phyloP scores from a whole-genome alignment of 2,329 filamentous ascomycete genomes.

The Bipolaris sorokiniana region DNA sequence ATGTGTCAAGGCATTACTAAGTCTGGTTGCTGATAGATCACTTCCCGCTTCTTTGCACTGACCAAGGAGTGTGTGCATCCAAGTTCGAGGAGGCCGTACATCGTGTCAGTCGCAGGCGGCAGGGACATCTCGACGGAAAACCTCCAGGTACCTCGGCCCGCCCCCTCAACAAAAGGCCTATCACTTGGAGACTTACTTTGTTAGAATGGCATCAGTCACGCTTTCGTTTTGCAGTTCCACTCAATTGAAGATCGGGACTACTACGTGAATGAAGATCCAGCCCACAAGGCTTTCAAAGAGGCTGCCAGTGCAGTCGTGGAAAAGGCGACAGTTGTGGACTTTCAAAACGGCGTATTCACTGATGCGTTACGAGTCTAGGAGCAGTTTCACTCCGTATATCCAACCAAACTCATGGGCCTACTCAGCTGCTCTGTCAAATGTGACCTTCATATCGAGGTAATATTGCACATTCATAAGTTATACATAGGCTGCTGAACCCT shows the following conservation, averaged over 20 bases:
- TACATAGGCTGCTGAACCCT: slow-evolving; percentile 10
- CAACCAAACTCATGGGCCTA: neutral
- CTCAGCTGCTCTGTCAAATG: neutral
- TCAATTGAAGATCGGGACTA: slow-evolving; percentile 52
- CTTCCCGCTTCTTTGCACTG: slow-evolving; percentile 38
- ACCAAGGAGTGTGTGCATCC: slow-evolving; percentile 42
- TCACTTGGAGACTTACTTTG: slow-evolving; percentile 52
- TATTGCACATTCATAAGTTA: slow-evolving; percentile 14
- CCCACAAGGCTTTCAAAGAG: slow-evolving; percentile 50
- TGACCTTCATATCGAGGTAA: neutral
- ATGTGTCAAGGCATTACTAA: slow-evolving; percentile 14
- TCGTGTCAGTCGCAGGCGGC: slow-evolving; percentile 40
- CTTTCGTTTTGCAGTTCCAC: slow-evolving; percentile 52
- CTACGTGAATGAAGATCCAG: slow-evolving; percentile 52
- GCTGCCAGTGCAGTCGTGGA: slow-evolving; percentile 43
- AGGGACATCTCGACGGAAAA: slow-evolving; percentile 44
- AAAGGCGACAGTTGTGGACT: slow-evolving; percentile 52
- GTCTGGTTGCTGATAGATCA: slow-evolving; percentile 27
- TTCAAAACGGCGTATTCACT: slow-evolving; percentile 42
- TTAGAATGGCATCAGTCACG: slow-evolving; percentile 54
- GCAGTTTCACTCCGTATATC: neutral
- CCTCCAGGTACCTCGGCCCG: slow-evolving; percentile 34
- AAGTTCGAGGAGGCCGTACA: slow-evolving; percentile 33
- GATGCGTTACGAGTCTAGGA: slow-evolving; percentile 1
- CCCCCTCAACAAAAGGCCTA: slow-evolving; percentile 33